Conservation (phyloP, 148 eudicot genomes). For the Tetragonia tetragonoides region DNA sequence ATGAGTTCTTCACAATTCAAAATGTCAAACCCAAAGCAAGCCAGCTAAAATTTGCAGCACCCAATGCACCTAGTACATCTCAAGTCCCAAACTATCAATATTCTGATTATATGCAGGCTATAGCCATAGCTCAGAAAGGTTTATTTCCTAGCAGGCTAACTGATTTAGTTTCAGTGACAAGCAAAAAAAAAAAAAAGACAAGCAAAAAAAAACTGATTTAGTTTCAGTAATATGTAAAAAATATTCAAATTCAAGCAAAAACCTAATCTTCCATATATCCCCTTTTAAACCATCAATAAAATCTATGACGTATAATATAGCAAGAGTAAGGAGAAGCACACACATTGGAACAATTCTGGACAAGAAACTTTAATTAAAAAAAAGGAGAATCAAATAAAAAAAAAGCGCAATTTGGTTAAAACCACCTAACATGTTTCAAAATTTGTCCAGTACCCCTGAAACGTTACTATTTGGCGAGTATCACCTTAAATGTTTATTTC, state of each 20-base stretch:
- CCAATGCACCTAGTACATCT: not conserved
- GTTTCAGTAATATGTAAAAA: too few species aligned
- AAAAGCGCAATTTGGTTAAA: too few species aligned
- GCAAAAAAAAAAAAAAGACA: too few species aligned
- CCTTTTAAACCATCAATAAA: not conserved
- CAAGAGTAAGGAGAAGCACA: conserved; percentile 1
- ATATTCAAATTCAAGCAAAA: not conserved
- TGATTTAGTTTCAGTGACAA: not conserved
- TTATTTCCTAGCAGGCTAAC: not conserved
- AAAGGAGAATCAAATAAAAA: too few species aligned
- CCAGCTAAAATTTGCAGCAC: not conserved
- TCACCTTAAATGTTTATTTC: too few species aligned
- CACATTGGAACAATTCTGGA: not conserved
- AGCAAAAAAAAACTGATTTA: too few species aligned
- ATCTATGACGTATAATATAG: not conserved
- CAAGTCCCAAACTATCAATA: not conserved
- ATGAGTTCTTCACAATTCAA: not conserved
- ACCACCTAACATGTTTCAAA: too few species aligned
- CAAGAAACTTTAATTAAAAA: not conserved
- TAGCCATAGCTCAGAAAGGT: not conserved
- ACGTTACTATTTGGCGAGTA: too few species aligned
- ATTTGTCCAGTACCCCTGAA: too few species aligned
- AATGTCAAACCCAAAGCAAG: not conserved
- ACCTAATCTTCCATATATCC: not conserved
- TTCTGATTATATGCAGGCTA: not conserved